Base-by-base conservation (phyloP, 2,329 filamentous ascomycete genomes). In the Pseudogymnoascus sp. region DNA sequence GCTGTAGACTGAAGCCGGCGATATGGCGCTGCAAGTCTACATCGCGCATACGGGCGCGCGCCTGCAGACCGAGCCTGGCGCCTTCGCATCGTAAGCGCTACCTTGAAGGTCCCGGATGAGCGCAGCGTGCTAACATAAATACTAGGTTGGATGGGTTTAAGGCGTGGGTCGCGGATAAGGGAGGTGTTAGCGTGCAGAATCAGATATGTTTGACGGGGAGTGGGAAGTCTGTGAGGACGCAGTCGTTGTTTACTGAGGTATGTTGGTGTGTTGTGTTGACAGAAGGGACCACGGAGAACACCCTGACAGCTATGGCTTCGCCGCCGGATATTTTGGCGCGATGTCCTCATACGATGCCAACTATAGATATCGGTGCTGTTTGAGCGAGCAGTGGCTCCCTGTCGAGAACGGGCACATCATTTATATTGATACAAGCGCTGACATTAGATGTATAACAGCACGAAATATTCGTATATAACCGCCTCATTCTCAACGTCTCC, bases 391-490 rank as follows among this genome's bases (percentile, higher is more conserved):
- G 48, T 3, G 7, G n/a, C n/a, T 21, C 4, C 15, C 10, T 55
- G 5, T 21, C 21, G 48, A 9, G 29, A 33, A 55, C 3, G 48
- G 9, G 9, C n/a, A 4, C 18, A 55, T 27, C 29, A 21, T 33
- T 18, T 33, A 5, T 27, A 55, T 18, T 3, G 29, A 37, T 36
- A 31, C 25, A 27, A 4, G 25, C 33, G 45, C 58, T 64, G 52
- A 68, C 58, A 29, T 15, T 37, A 12, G 58, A 10, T 10, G 4
- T 39, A 37, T 12, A 59, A 29, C 68, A 95, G 88, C 89, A 85
- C 67, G 92, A 97, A 73, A 86, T 99, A 62, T 97, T 89, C 73
- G 85, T 97, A 60, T 99, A 96, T 75, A 92, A 97, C 74, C 88
- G 92, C 65, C 86, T 87, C 67, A 85, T 88, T 59, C 64, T 66